Conservation (phyloP, 2,329 filamentous ascomycete genomes). For the Neofusicoccum sp. region DNA sequence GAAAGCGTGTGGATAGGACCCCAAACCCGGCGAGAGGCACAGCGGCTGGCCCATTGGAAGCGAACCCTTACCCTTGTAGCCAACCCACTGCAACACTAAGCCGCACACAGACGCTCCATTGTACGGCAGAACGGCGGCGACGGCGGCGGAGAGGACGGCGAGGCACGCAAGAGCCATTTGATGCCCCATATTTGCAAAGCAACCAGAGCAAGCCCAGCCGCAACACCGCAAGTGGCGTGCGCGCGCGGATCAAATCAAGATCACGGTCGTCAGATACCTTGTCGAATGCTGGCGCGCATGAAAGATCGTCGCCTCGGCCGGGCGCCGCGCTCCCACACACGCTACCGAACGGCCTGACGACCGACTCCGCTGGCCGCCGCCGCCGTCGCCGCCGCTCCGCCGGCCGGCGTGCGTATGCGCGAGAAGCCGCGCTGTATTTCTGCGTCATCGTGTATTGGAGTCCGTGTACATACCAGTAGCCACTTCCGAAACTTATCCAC, state of each 20-base stretch:
- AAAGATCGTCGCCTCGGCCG: conserved; percentile 9
- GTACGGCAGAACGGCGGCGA: neutral
- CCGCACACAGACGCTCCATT: neutral
- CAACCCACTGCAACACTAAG: neutral
- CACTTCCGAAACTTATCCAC: too few species aligned
- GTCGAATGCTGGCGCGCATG: neutral
- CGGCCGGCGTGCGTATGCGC: neutral
- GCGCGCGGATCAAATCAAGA: neutral
- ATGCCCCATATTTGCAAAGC: too few species aligned
- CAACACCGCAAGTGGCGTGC: neutral
- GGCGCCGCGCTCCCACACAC: conserved; percentile 2
- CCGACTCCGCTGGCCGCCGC: neutral
- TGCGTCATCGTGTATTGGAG: too few species aligned
- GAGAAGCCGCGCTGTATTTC: too few species aligned
- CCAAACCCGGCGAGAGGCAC: too few species aligned
- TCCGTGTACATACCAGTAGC: too few species aligned
- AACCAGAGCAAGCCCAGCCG: conserved; percentile 2
- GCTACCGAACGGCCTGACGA: neutral
- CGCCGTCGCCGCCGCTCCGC: conserved; percentile 1
- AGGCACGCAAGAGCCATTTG: too few species aligned
- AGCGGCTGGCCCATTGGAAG: neutral
- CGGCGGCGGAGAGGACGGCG: neutral
- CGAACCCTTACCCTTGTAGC: neutral
- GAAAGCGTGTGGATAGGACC: too few species aligned
- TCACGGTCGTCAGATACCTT: neutral